Conservation (phyloP, 2,329 filamentous ascomycete genomes). For the Verticillium longisporum region DNA sequence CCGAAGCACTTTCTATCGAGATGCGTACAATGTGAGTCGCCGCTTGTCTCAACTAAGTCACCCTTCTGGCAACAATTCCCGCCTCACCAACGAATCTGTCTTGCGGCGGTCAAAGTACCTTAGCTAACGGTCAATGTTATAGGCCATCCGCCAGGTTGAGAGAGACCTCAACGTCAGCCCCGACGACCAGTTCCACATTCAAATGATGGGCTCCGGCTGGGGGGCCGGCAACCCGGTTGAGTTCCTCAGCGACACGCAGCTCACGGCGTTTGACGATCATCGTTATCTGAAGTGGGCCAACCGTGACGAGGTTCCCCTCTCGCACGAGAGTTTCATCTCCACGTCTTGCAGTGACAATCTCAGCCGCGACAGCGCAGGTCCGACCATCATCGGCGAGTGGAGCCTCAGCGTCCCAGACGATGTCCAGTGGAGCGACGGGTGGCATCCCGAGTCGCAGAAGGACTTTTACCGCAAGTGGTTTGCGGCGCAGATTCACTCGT, state of each 20-base stretch:
- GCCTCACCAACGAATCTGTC: too few relatives aligned
- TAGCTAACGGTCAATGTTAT: not conserved
- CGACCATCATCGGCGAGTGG: conserved; percentile 53
- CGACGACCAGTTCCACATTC: conserved; percentile 43
- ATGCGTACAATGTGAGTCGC: conserved; percentile 21
- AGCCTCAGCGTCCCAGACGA: conserved; percentile 43
- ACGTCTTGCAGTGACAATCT: conserved; percentile 42
- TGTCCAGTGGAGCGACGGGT: conserved; percentile 36
- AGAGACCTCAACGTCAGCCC: conserved; percentile 29
- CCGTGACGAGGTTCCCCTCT: conserved; percentile 26
- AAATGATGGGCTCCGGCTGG: conserved; percentile 44
- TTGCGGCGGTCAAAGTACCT: too few relatives aligned
- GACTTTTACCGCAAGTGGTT: conserved; percentile 51
- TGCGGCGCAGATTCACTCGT: conserved; percentile 46
- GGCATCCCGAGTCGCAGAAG: conserved; percentile 30
- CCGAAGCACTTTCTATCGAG: conserved; percentile 38
- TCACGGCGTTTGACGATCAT: conserved; percentile 50
- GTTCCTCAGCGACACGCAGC: conserved; percentile 32
- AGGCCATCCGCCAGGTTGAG: conserved; percentile 43
- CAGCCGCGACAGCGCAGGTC: conserved; percentile 27
- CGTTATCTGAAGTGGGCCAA: conserved; percentile 50
- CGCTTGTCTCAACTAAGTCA: not conserved
- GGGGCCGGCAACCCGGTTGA: conserved; percentile 45
- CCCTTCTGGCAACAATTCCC: not conserved
- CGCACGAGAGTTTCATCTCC: conserved; percentile 41